Percentiles rank a stretch among this genome's conserved stretches.
phyloP scores from a whole-genome alignment of 495 filamentous ascomycete genomes.

The Penicillium robsamsonii region DNA sequence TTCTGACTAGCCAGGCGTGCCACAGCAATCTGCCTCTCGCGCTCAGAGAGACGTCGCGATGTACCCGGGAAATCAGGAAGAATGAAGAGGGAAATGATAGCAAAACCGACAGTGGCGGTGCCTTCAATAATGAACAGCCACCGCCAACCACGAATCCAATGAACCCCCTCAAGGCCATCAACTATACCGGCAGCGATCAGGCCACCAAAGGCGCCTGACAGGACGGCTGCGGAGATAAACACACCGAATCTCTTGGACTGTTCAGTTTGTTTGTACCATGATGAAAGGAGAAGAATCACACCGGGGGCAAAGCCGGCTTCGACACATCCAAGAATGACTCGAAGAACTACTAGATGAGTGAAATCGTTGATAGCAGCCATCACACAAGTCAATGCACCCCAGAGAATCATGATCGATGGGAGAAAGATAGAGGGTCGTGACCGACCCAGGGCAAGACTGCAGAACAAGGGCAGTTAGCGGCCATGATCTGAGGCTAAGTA shows the following conservation, averaged over 20 bases:
- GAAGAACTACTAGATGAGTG: conserved; percentile 40
- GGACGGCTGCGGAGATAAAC: conserved; percentile 49
- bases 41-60: conserved; percentile 23
- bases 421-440: conserved; percentile 46
- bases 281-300: conserved; percentile 47
- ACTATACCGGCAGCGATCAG: conserved; percentile 46
- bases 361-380: conserved; percentile 47
- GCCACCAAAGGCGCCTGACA: conserved; percentile 52
- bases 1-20: conserved; percentile 20
- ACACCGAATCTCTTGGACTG: conserved; percentile 50
- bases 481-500: too few relatives aligned
- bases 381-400: conserved; percentile 34
- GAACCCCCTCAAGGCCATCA: conserved; percentile 26
- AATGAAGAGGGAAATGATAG: conserved; percentile 26
- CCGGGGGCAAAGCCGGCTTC: conserved; percentile 47
- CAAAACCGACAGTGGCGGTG: conserved; percentile 42
- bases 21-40: conserved; percentile 26
- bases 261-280: conserved; percentile 52
- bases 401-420: conserved; percentile 43
- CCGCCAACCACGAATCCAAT: conserved; percentile 63
- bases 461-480: not conserved
- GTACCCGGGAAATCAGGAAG: conserved; percentile 35
- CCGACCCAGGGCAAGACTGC: conserved; percentile 41
- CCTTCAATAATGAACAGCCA: conserved; percentile 76
- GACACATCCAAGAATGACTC: conserved; percentile 35